These are phyloP conservation scores for Tillandsia fasciculata DNA, from an alignment of 176 grass and related monocot genomes.

Conservation along the genomic window DNA sequence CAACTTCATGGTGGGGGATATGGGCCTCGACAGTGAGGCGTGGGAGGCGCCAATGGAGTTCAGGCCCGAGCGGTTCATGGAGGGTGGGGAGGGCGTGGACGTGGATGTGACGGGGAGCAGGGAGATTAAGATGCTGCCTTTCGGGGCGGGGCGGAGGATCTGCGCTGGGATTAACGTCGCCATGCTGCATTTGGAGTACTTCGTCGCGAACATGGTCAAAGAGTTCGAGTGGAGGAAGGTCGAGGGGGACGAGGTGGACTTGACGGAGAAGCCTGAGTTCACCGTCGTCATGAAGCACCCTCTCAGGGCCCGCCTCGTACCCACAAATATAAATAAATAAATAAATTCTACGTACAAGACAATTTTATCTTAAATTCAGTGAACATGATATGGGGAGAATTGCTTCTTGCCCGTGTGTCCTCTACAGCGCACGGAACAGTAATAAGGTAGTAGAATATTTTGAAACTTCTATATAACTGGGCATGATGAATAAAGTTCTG, in stretches of 20 bases:
- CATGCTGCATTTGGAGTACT: conserved; percentile 59
- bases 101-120: conserved; percentile 59
- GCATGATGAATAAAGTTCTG: too few species aligned
- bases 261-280: conserved; percentile 60
- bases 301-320: conserved; percentile 26
- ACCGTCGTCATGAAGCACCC: conserved; percentile 56
- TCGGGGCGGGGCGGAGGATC: conserved; percentile 56
- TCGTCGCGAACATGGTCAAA: conserved; percentile 56
- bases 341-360: too few species aligned
- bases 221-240: conserved; percentile 53
- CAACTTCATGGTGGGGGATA: conserved; percentile 57
- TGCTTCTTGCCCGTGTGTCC: too few species aligned
- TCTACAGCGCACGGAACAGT: too few species aligned
- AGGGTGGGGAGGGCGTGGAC: conserved; percentile 32
- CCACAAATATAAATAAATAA: conserved; percentile 10
- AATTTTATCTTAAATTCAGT: too few species aligned
- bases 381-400: too few species aligned
- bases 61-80: conserved; percentile 47
- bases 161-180: conserved; percentile 37
- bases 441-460: too few species aligned
- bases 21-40: conserved; percentile 31
- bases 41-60: conserved; percentile 45
- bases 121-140: conserved; percentile 73
- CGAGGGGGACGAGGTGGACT: conserved; percentile 48
- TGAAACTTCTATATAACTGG: too few species aligned